These are phyloP conservation scores for Francoa sonchifolia DNA, from an alignment of 441 rosid genomes.

Conservation along the genomic window DNA sequence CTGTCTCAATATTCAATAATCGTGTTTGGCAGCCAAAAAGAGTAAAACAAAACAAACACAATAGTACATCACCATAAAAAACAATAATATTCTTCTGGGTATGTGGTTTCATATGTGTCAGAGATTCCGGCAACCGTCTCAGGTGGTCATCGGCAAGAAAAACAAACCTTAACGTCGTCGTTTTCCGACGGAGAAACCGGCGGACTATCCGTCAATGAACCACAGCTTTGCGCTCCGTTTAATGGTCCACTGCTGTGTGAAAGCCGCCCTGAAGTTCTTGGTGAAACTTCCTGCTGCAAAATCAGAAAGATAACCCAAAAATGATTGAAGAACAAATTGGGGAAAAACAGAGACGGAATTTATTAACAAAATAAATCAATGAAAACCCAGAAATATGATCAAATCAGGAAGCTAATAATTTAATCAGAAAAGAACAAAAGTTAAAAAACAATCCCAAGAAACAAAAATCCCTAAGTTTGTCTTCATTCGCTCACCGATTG, in stretches of 20 bases:
- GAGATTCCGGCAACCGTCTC: no score
- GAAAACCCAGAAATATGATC: neutral
- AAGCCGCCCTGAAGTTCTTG: conserved; percentile 87
- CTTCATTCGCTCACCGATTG: conserved; percentile 60
- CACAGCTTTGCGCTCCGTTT: conserved; percentile 28
- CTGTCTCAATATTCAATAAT: conserved; percentile 16
- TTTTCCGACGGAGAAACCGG: conserved; percentile 86
- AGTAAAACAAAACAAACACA: conserved; percentile 2
- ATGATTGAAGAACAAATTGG: no score
- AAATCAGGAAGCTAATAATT: neutral
- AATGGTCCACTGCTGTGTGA: conserved; percentile 99
- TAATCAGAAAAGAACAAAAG: neutral
- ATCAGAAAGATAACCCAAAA: neutral
- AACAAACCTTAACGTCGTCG: conserved; percentile 68
- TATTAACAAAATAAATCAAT: no score
- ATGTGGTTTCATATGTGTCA: no score
- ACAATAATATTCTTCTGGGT: no score
- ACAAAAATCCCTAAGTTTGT: neutral
- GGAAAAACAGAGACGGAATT: no score
- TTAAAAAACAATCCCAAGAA: neutral
- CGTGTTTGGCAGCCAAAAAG: conserved; percentile 15
- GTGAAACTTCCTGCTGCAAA: conserved; percentile 83
- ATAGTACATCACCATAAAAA: no score
- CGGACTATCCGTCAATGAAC: conserved; percentile 79
- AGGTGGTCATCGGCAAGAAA: neutral